These are phyloP conservation scores for Panellus pusillus DNA, from an alignment of 768 basidiomycete genomes.

Conservation along the genomic window DNA sequence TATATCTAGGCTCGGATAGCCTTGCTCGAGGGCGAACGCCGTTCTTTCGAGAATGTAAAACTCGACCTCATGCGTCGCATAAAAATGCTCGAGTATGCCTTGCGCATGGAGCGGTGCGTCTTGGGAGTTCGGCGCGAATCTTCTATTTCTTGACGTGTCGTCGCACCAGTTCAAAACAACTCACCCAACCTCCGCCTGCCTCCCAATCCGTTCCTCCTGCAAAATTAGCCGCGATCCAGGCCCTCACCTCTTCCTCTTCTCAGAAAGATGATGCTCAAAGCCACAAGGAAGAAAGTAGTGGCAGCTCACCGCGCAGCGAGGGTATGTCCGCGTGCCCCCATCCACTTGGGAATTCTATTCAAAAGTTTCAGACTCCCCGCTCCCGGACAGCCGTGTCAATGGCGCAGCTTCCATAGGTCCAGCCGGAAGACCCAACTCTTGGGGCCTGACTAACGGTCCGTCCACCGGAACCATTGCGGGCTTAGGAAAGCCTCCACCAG, in stretches of 20 bases:
- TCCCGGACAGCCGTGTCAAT: constrained; percentile 69
- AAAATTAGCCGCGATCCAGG: constrained; percentile 65
- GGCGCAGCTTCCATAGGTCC: constrained; percentile 49
- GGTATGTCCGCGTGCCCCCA: constrained; percentile 41
- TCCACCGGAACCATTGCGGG: constrained; percentile 44
- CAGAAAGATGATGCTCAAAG: constrained; percentile 73
- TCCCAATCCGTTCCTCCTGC: constrained; percentile 60
- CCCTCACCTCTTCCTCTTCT: constrained; percentile 44
- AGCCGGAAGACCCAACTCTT: constrained; percentile 54
- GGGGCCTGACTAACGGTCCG: constrained; percentile 52
- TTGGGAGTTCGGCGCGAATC: constrained; percentile 16
- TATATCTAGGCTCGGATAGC: constrained; percentile 86
- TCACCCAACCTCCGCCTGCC: constrained; percentile 50
- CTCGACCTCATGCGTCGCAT: constrained; percentile 94
- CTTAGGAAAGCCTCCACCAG: constrained; percentile 70
- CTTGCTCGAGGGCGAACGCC: constrained; percentile 92
- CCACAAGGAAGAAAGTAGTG: constrained; percentile 77
- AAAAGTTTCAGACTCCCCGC: constrained; percentile 60
- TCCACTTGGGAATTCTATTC: constrained; percentile 14
- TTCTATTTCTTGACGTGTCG: constrained; percentile 36
- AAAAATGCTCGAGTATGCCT: constrained; percentile 98
- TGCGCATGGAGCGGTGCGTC: constrained; percentile 90
- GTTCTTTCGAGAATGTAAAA: constrained; percentile 96
- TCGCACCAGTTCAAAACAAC: constrained; percentile 71
- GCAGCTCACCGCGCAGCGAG: constrained; percentile 85